Evolutionary conservation across 768 basidiomycete species (phyloP).

Genomic region (Cystobasidium ongulense): DNA sequence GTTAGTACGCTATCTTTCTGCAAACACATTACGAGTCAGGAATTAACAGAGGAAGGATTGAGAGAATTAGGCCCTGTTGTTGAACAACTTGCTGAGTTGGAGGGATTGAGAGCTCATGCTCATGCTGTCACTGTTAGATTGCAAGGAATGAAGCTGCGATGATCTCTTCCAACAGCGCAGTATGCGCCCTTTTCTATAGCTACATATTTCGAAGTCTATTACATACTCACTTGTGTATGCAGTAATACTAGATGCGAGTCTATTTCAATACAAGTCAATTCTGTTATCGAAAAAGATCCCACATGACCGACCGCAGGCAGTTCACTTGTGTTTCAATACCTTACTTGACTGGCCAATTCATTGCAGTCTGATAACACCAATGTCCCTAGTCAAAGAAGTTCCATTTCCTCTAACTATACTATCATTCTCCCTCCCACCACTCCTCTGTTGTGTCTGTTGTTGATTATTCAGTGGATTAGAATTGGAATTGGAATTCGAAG

Average conservation of each 20-base stretch:
- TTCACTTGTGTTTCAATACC: too few species aligned
- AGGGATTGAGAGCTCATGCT: constrained; percentile 88
- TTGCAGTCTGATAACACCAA: background rate
- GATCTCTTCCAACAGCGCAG: background rate
- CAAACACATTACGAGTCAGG: constrained; percentile 96
- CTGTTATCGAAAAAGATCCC: too few species aligned
- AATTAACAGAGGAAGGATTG: constrained; percentile 72
- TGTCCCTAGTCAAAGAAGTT: background rate
- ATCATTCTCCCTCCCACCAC: background rate
- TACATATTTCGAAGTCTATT: too few species aligned
- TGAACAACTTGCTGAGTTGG: constrained; percentile 81
- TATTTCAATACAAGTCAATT: too few species aligned
- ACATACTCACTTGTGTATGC: too few species aligned
- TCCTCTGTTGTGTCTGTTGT: background rate
- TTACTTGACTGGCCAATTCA: background rate
- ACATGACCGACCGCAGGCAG: too few species aligned
- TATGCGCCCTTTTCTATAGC: background rate
- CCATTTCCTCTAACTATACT: background rate
- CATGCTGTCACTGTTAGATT: constrained; percentile 62
- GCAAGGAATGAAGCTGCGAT: constrained; percentile 14
- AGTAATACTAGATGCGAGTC: too few species aligned
- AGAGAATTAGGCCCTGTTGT: constrained; percentile 74
- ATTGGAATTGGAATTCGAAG: background rate
- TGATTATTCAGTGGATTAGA: background rate
- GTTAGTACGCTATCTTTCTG: constrained; percentile 97